phyloP scores from a whole-genome alignment of 108 stramenopile species.

The Cyclotella sp. region DNA sequence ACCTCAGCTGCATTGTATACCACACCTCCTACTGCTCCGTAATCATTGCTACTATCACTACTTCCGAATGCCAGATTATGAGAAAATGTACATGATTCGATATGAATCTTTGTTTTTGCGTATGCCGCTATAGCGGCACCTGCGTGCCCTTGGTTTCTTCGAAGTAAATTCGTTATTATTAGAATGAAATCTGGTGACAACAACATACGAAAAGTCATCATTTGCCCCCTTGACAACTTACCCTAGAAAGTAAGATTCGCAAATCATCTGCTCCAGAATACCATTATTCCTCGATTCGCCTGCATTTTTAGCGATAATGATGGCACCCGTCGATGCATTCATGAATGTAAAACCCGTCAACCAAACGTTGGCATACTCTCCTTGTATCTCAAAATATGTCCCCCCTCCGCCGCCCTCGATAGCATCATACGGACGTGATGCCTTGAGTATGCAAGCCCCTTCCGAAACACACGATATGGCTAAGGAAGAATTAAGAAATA shows the following conservation, averaged over 20 bases:
- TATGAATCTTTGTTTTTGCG: not conserved
- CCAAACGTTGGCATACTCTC: not conserved
- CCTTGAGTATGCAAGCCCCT: conserved; percentile 12
- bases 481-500: not conserved
- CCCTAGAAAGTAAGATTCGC: conserved; percentile 15
- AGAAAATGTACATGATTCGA: conserved; percentile 14
- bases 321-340: conserved; percentile 6
- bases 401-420: not conserved
- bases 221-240: too few species aligned
- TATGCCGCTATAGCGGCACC: conserved; percentile 5
- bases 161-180: too few species aligned
- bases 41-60: not conserved
- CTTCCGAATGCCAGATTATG: not conserved
- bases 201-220: not conserved
- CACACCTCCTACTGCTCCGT: conserved; percentile 16
- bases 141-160: conserved; percentile 1
- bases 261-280: conserved; percentile 18
- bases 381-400: conserved; percentile 2
- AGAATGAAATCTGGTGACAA: not conserved
- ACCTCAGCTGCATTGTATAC: conserved; percentile 14
- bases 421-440: not conserved
- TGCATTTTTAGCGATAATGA: not conserved
- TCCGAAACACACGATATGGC: conserved; percentile 1
- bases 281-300: not conserved
- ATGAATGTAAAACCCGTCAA: conserved; percentile 3